phyloP scores from a whole-genome alignment of 2,329 filamentous ascomycete species.

The Lasiodiplodia theobromae region DNA sequence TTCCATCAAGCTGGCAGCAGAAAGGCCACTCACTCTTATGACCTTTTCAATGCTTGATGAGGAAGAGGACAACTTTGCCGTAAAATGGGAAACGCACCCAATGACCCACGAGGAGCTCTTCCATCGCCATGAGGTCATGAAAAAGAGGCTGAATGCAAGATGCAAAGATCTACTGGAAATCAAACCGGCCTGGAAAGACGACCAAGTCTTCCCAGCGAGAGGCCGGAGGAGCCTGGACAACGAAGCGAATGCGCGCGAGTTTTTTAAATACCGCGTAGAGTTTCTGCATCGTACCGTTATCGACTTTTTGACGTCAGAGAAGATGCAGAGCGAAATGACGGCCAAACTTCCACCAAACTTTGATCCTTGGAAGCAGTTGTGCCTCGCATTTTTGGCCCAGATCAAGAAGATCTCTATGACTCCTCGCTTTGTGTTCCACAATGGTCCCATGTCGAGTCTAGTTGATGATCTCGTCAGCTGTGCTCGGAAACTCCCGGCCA shows the following conservation, averaged over 20 bases:
- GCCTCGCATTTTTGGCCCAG: not conserved
- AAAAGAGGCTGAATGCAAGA: not conserved
- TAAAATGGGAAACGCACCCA: not conserved
- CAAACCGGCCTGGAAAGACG: not conserved
- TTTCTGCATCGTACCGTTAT: not conserved
- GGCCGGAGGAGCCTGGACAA: not conserved
- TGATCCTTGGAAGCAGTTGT: not conserved
- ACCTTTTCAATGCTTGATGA: not conserved
- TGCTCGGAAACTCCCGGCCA: not conserved
- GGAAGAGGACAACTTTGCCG: not conserved
- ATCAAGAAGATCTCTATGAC: not conserved
- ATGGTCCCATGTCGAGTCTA: not conserved
- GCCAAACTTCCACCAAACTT: not conserved
- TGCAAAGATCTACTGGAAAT: not conserved
- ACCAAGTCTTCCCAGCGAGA: not conserved
- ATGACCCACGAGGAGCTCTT: not conserved
- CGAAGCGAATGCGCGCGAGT: not conserved
- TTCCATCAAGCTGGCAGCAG: not conserved
- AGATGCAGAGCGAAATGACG: not conserved
- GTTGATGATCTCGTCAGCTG: not conserved
- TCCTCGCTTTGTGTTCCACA: not conserved
- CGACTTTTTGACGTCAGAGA: not conserved
- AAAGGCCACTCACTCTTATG: not conserved
- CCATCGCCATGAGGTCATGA: not conserved
- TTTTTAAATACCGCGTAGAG: not conserved